Evolutionary conservation across 306 rosid species (phyloP), one percentile per base, ranked within the genome.

Genomic region (Castanea sativa): DNA sequence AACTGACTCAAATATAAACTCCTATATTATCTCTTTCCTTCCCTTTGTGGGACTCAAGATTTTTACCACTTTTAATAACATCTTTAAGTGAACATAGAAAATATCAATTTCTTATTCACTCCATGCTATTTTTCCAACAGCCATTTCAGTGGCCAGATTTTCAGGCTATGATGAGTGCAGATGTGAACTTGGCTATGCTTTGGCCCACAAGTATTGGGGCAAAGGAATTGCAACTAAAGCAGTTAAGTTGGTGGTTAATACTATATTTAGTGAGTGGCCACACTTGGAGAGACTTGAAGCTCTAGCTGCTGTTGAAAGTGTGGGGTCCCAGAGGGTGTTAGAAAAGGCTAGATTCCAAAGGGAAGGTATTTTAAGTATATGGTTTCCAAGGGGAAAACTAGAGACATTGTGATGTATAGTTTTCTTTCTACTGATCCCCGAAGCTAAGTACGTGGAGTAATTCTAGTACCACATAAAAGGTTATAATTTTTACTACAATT

Each of bases 221-320:
- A 92, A 83, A 81, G 98, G 97, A 74, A 82, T 94, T 58, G 90
- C 73, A 2, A 86, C 94, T 0, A 18, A 21, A 61, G 96, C 82
- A 45, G 97, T 92, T 80, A 90, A 87, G 61, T 43, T 87, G 82
- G 92, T 61, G 71, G 74, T 60, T 15, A 80, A 87, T 67, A 77
- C 21, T 12, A 86, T 86, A 10, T 94, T 90, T 15, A 55, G 4
- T 12, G 94, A 92, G 43, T 76, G 87, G 75, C 53, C 83, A 7
- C 72, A 87, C 29, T 32, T 92, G 88, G 96, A 85, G 80, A 88
- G 98, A 76, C 52, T 94, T 45, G 98, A 91, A 77, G 98, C 93
- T 80, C 41, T 89, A 1, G 92, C 88, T 73, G 96, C 87, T 82
- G 88, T 85, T 56, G 80, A 88, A 19, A 94, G 92, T 69, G 68